Evolutionary conservation across 2,329 filamentous ascomycete genomes (phyloP).

Genomic region (Chaetomiaceae sp.): DNA sequence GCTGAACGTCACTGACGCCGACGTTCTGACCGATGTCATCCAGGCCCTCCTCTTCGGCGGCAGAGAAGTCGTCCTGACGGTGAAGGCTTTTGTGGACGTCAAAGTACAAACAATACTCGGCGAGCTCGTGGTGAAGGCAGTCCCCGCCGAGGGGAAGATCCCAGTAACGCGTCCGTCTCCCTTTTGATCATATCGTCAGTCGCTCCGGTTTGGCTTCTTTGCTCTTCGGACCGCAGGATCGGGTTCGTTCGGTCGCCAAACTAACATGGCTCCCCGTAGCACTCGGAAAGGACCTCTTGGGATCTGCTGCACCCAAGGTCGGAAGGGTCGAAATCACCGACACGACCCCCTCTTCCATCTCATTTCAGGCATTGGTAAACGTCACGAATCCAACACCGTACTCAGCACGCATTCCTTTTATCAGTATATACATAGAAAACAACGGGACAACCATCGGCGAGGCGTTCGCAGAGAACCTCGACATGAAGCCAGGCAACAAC

Average conservation of each 20-base stretch:
- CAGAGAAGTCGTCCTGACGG: constrained; percentile 63
- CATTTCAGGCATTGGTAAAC: constrained; percentile 68
- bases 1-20: constrained; percentile 73
- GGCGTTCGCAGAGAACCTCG: constrained; percentile 60
- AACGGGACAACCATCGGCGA: constrained; percentile 74
- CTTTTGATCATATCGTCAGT: constrained; percentile 44
- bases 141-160: constrained; percentile 81
- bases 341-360: constrained; percentile 67
- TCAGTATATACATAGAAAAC: constrained; percentile 70
- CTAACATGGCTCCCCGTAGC: constrained; percentile 43
- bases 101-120: constrained; percentile 79
- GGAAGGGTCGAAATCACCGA: constrained; percentile 67
- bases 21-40: constrained; percentile 76
- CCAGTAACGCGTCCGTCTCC: constrained; percentile 88
- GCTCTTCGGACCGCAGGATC: constrained; percentile 8
- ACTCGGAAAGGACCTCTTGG: constrained; percentile 51
- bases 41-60: constrained; percentile 73
- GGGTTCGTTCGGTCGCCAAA: constrained; percentile 3
- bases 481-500: constrained; percentile 67
- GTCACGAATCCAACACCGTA: constrained; percentile 90
- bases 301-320: constrained; percentile 56
- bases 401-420: constrained; percentile 72
- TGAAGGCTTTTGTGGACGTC: constrained; percentile 78
- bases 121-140: constrained; percentile 71
- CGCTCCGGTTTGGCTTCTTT: constrained; percentile 24